Base-by-base conservation (phyloP, 2,329 filamentous ascomycete species). In the Aspergillus sp. region DNA sequence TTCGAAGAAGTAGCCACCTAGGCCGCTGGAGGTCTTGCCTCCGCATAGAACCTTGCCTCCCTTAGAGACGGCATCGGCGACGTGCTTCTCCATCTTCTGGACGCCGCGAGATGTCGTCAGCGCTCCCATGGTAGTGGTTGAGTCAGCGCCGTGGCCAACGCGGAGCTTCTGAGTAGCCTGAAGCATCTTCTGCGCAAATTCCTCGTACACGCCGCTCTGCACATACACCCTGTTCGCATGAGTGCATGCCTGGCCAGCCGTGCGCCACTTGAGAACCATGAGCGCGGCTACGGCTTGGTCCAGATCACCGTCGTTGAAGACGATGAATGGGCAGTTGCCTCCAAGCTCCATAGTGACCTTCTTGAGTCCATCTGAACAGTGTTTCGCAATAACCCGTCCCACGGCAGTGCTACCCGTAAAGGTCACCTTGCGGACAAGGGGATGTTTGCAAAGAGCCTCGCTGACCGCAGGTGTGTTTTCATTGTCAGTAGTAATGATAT, bases 1-100 rank as follows among this genome's bases (percentile, higher is more conserved):
- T 47, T 78, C 68, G 54, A 80, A 79, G 61, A 80, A 83, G 57
- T 77, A 82, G 43, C 71, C 71, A 41, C 67, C 71, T 11, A 70
- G 69, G 3, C 62, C 62, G 15, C 61, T 53, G 13, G 55, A 58
- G 2, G 58, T 51, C 24, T 49, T 44, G 2, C 73, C 75, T 10
- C 79, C 78, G 12, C 75, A 59, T 1, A 80, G 56, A 16, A 80
- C 52, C 30, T 67, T 71, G 2, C 71, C 80, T 7, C 79, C 78
- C 32, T 72, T 67, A 33, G 67, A 66, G 35, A 67, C 63, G 2
- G 79, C 79, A 49, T 82, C 75, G 24, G 69, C 64, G 24, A 81
- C 72, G 39, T 82, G 75, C 11, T 38, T 46, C 16, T 50, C 34
- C 3, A 69, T 69, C 47, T 75, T 74, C 26, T 68, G 65, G 1